Evolutionary conservation across 371 early-diverging fungal species (phyloP).

Genomic region (Zychaea mexicana): DNA sequence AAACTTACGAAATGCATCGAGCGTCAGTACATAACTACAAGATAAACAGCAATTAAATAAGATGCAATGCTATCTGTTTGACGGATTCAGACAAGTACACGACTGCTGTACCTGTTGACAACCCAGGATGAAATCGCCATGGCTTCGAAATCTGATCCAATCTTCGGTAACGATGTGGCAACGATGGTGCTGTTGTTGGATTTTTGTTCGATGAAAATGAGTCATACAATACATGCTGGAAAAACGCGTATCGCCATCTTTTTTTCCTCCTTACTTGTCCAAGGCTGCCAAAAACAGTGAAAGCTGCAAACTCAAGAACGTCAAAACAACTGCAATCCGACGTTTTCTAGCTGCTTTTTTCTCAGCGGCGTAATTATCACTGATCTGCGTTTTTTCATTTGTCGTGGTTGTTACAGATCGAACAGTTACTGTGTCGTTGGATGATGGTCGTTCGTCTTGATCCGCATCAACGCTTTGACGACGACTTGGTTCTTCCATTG

Average conservation of each 20-base stretch:
- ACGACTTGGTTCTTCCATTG: no score
- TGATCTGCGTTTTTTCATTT: neutral
- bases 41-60: constrained; percentile 44
- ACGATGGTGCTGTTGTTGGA: constrained; percentile 69
- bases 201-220: no score
- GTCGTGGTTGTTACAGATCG: neutral
- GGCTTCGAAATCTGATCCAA: constrained; percentile 73
- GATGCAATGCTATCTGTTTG: no score
- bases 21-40: constrained; percentile 25
- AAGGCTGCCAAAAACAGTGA: constrained; percentile 77
- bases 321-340: constrained; percentile 13
- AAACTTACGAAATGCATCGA: constrained; percentile 47
- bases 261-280: constrained; percentile 67
- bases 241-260: no score
- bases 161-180: constrained; percentile 70
- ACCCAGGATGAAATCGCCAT: constrained; percentile 68
- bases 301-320: constrained; percentile 57
- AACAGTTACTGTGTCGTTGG: no score
- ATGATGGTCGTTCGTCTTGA: no score
- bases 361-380: neutral
- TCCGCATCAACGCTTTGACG: no score
- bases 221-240: neutral
- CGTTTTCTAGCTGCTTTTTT: neutral
- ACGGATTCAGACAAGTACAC: constrained; percentile 6
- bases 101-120: constrained; percentile 44